Percentiles rank a stretch among this genome's conserved stretches.
Evolutionary conservation across 805 yeast species (phyloP).

Genomic region (Starmerella potacharoeniae): DNA sequence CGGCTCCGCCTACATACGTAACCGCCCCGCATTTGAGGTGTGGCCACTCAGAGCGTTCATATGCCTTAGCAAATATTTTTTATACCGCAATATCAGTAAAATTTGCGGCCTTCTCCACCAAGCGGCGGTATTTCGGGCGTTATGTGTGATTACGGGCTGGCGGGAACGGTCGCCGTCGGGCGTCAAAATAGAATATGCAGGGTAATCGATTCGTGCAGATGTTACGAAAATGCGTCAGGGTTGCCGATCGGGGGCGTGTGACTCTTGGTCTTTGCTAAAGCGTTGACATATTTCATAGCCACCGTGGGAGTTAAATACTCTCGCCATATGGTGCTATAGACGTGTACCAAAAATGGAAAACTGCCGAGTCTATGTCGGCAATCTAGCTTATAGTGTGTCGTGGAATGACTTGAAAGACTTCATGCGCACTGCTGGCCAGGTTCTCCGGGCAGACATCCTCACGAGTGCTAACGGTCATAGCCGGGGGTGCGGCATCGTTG

Average conservation of each 20-base stretch:
- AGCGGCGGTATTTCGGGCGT: background rate
- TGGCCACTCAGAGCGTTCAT: too few species aligned
- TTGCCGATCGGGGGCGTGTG: background rate
- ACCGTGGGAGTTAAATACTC: constrained; percentile 4
- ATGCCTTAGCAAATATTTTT: too few species aligned
- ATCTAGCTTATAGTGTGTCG: constrained; percentile 31
- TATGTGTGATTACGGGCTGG: background rate
- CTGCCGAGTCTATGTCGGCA: constrained; percentile 35
- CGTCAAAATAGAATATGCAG: background rate
- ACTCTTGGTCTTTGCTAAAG: background rate
- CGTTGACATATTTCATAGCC: constrained; percentile 3
- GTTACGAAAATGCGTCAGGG: constrained; percentile 2
- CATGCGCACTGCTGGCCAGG: constrained; percentile 64
- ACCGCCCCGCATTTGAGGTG: too few species aligned
- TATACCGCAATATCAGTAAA: background rate
- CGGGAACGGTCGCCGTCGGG: background rate
- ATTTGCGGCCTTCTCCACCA: background rate
- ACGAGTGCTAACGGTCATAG: constrained; percentile 60
- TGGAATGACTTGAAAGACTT: constrained; percentile 57
- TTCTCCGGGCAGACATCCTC: constrained; percentile 68
- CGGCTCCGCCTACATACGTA: too few species aligned
- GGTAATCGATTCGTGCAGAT: constrained; percentile 9
- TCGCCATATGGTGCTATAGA: background rate
- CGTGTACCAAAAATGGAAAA: constrained; percentile 15
- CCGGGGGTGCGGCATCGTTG: constrained; percentile 76